Evolutionary conservation across 495 filamentous ascomycete genomes (phyloP).

Genomic region (Copromyces sp.): DNA sequence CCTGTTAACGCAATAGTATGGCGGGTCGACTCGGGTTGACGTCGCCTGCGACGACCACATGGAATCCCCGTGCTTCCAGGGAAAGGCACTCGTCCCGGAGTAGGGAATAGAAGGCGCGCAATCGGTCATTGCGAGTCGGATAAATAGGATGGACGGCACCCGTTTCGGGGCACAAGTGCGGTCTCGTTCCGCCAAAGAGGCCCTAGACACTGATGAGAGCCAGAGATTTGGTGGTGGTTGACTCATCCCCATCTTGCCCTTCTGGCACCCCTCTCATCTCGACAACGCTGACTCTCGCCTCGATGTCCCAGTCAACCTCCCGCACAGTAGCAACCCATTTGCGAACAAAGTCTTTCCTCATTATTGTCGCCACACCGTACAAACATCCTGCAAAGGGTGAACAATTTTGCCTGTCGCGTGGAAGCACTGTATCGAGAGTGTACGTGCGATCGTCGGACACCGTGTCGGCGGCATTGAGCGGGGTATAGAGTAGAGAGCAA

Average conservation of each 20-base stretch:
- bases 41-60: constrained; percentile 37
- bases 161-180: constrained; percentile 30
- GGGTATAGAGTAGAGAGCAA: constrained; percentile 18
- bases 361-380: constrained; percentile 40
- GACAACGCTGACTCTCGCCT: constrained; percentile 39
- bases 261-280: constrained; percentile 15
- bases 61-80: constrained; percentile 28
- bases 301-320: constrained; percentile 38
- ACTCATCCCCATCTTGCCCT: not conserved
- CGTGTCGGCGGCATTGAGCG: constrained; percentile 16
- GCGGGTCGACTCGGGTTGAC: constrained; percentile 31
- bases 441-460: constrained; percentile 24
- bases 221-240: constrained; percentile 9
- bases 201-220: constrained; percentile 42
- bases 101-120: constrained; percentile 33
- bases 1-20: constrained; percentile 38
- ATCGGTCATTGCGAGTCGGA: constrained; percentile 40
- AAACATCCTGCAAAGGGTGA: constrained; percentile 37
- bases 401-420: constrained; percentile 38
- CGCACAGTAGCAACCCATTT: constrained; percentile 9
- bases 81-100: constrained; percentile 30
- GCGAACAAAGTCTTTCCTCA: constrained; percentile 32
- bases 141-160: constrained; percentile 19
- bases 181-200: constrained; percentile 40
- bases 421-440: constrained; percentile 31